Conservation (phyloP, 2,329 filamentous ascomycete genomes). For the Xylaria sp. region DNA sequence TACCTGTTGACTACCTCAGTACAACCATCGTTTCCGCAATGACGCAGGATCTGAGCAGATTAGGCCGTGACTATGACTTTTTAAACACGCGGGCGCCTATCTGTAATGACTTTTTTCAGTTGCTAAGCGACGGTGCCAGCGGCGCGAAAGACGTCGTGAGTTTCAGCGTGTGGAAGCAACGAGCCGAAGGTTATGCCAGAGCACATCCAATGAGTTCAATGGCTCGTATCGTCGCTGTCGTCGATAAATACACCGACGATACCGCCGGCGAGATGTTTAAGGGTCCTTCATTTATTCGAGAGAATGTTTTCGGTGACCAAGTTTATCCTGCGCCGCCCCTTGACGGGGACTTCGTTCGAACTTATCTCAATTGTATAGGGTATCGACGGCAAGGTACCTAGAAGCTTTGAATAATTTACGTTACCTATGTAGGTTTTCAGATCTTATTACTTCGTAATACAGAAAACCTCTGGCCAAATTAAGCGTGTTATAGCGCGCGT, state of each 20-base stretch:
- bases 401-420: no score
- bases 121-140: conserved; percentile 33
- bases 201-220: conserved; percentile 39
- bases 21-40: conserved; percentile 44
- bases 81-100: conserved; percentile 42
- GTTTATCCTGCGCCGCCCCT: no score
- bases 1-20: conserved; percentile 48
- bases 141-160: conserved; percentile 39
- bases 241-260: conserved; percentile 44
- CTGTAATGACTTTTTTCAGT: conserved; percentile 44
- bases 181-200: conserved; percentile 42
- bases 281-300: conserved; percentile 19
- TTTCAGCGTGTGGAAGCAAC: conserved; percentile 44
- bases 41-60: conserved; percentile 39
- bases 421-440: no score
- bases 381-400: no score
- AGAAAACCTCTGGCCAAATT: no score
- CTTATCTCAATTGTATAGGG: no score
- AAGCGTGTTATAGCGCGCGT: no score
- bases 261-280: conserved; percentile 44
- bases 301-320: no score
- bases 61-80: conserved; percentile 48
- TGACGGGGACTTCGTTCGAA: no score
- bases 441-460: no score
- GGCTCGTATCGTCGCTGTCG: conserved; percentile 45